Evolutionary conservation across 1,284 basidiomycete species (phyloP).

Genomic region (Mycena citricolor): DNA sequence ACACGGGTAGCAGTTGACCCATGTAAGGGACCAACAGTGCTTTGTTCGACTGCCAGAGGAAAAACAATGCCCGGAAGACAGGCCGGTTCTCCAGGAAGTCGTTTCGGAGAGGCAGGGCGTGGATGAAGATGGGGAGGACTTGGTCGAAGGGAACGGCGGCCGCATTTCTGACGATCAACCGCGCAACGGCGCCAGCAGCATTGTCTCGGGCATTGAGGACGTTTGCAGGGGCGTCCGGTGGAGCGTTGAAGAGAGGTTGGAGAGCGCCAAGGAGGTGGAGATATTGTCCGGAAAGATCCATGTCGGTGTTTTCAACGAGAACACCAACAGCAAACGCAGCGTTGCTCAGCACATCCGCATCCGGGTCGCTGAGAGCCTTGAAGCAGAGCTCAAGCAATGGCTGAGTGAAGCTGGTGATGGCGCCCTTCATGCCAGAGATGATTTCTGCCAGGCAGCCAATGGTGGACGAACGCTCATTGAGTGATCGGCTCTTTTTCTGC

Average conservation of each 20-base stretch:
- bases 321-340: conserved; percentile 94
- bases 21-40: conserved; percentile 74
- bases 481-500: conserved; percentile 81
- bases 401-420: conserved; percentile 86
- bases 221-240: conserved; percentile 59
- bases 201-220: conserved; percentile 92
- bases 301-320: conserved; percentile 84
- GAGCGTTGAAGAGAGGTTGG: conserved; percentile 78
- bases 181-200: conserved; percentile 88
- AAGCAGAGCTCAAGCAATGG: conserved; percentile 84
- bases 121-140: conserved; percentile 84
- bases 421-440: conserved; percentile 87
- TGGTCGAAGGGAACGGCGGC: conserved; percentile 86
- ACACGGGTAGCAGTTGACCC: conserved; percentile 81
- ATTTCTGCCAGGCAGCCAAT: conserved; percentile 96
- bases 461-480: conserved; percentile 90
- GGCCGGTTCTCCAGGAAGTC: conserved; percentile 90
- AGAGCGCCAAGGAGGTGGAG: conserved; percentile 77
- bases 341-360: conserved; percentile 93
- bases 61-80: conserved; percentile 89
- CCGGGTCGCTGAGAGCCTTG: conserved; percentile 80
- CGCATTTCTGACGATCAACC: conserved; percentile 85
- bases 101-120: conserved; percentile 83
- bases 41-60: conserved; percentile 79
- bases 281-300: conserved; percentile 87